phyloP scores from a whole-genome alignment of 192 early-diverging fungal genomes.

The Kickxella alabastrina region DNA sequence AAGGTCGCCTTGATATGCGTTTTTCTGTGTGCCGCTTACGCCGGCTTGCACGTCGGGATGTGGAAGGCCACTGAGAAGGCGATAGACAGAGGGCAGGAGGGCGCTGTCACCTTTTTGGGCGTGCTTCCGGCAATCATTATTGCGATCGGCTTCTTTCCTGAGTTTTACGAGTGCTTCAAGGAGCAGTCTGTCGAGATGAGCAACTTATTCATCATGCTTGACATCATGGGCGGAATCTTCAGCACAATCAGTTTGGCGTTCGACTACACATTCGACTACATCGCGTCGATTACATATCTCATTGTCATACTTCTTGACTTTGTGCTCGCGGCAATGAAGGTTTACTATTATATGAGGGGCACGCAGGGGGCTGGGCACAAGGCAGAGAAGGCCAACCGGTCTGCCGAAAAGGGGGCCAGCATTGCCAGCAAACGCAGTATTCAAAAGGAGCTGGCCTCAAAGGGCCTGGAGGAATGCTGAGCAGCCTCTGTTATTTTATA shows the following conservation, averaged over 20 bases:
- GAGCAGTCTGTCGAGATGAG: conserved; percentile 46
- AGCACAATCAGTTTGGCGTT: conserved; percentile 48
- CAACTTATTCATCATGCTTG: conserved; percentile 44
- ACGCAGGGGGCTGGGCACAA: conserved; percentile 20
- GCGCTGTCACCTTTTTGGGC: conserved; percentile 30
- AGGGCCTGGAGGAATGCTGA: background rate
- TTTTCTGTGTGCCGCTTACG: conserved; percentile 29
- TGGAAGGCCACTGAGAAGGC: conserved; percentile 37
- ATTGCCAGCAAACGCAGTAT: background rate
- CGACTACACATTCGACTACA: conserved; percentile 47
- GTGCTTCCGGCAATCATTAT: conserved; percentile 45
- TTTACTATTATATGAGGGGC: conserved; percentile 27
- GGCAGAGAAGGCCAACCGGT: too few species aligned
- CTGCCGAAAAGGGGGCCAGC: background rate
- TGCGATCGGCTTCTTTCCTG: conserved; percentile 46
- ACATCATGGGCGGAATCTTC: conserved; percentile 40
- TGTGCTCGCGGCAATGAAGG: conserved; percentile 40
- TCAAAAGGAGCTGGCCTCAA: background rate
- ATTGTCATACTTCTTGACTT: conserved; percentile 44
- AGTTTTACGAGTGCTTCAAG: conserved; percentile 48
- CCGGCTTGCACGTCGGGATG: conserved; percentile 39
- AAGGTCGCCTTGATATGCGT: background rate
- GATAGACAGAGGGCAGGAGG: conserved; percentile 14
- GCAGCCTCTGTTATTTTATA: too few species aligned
- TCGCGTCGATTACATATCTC: conserved; percentile 48